Conservation (phyloP, 805 yeast genomes). For the Monosporozyma solicola region DNA sequence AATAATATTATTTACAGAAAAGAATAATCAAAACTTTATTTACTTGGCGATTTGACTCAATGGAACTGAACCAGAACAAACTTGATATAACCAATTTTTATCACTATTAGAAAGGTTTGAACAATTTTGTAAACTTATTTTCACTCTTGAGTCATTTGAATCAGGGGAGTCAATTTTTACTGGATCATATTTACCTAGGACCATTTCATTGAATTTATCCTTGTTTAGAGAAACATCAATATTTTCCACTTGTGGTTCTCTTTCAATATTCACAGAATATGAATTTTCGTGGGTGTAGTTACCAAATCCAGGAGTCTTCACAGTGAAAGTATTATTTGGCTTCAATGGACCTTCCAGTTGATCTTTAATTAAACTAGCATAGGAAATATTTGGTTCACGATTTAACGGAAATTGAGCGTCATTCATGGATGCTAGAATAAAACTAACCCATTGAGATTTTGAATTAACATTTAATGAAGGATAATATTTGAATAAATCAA, state of each 20-base stretch:
- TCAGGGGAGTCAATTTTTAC: constrained; percentile 9
- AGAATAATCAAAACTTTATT: constrained; percentile 6
- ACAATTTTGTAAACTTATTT: constrained; percentile 18
- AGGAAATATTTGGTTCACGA: constrained; percentile 15
- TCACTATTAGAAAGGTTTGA: constrained; percentile 8
- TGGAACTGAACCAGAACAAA: constrained; percentile 27
- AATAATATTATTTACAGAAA: not conserved
- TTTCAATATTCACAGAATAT: constrained; percentile 10
- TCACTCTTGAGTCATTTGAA: constrained; percentile 8
- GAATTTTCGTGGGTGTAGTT: constrained; percentile 55
- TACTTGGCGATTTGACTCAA: constrained; percentile 9
- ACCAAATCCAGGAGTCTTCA: constrained; percentile 58
- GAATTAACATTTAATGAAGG: constrained; percentile 15
- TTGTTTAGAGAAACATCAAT: constrained; percentile 9
- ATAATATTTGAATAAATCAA: constrained; percentile 18
- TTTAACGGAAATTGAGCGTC: constrained; percentile 20
- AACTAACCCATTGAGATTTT: constrained; percentile 13
- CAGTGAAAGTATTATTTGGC: constrained; percentile 19
- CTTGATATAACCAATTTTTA: constrained; percentile 16
- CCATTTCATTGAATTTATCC: constrained; percentile 9
- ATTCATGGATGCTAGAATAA: constrained; percentile 15
- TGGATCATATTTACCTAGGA: constrained; percentile 17
- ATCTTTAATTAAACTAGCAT: not conserved
- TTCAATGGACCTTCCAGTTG: constrained; percentile 4
- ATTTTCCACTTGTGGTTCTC: constrained; percentile 22